These are phyloP conservation scores for Euphrasia arctica DNA, from an alignment of 305 asterid genomes.

Conservation along the genomic window DNA sequence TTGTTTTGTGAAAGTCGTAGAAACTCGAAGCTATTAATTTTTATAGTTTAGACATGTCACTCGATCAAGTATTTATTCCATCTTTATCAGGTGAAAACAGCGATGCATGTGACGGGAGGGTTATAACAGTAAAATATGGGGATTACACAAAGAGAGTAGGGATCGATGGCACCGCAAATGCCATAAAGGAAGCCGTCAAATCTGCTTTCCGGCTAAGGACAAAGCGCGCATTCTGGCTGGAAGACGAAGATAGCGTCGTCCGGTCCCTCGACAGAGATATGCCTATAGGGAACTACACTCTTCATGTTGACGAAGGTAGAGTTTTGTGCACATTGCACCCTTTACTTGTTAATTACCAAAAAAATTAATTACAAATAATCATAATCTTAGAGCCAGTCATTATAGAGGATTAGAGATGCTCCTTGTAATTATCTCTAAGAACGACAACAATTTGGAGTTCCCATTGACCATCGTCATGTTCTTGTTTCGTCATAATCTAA, in stretches of 20 bases:
- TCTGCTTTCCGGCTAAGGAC: conserved; percentile 68
- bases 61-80: no score
- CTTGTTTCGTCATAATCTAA: no score
- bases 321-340: not conserved
- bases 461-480: no score
- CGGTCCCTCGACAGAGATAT: conserved; percentile 69
- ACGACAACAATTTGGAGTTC: no score
- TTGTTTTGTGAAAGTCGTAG: no score
- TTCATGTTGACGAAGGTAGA: conserved; percentile 76
- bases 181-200: conserved; percentile 69
- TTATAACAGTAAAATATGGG: conserved; percentile 64
- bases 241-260: conserved; percentile 62
- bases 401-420: no score
- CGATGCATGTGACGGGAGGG: conserved; percentile 55
- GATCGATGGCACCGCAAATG: conserved; percentile 60
- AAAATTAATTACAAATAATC: no score
- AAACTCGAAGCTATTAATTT: not conserved
- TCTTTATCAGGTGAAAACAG: conserved; percentile 45
- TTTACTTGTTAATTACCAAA: not conserved
- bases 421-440: no score
- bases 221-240: conserved; percentile 78
- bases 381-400: not conserved
- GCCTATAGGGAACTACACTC: conserved; percentile 72
- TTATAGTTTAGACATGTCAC: not conserved
- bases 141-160: conserved; percentile 64